Conservation (phyloP, 495 filamentous ascomycete genomes). For the Tuber umbilicatum region DNA sequence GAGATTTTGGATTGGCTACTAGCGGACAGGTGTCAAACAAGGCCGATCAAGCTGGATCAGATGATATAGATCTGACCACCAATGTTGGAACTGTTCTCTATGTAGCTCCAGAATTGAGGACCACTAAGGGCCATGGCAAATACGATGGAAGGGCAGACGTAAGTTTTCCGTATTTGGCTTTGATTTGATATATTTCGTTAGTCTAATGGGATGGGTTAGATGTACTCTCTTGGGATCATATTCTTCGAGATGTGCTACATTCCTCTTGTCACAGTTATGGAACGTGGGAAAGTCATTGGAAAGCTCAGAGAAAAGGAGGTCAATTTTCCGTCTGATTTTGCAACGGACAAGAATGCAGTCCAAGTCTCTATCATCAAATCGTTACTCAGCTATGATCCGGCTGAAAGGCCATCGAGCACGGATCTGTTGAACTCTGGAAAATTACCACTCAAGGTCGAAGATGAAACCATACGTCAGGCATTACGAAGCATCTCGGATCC, state of each 20-base stretch:
- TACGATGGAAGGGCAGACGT: slow-evolving; percentile 93
- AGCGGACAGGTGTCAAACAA: slow-evolving; percentile 56
- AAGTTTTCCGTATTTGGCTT: slow-evolving; percentile 42
- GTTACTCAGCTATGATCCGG: slow-evolving; percentile 71
- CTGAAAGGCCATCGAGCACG: slow-evolving; percentile 71
- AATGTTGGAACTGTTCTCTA: slow-evolving; percentile 94
- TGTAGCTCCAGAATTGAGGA: slow-evolving; percentile 82
- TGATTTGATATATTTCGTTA: slow-evolving; percentile 12
- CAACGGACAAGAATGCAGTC: slow-evolving; percentile 62
- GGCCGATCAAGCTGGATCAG: slow-evolving; percentile 44
- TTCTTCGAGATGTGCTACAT: slow-evolving; percentile 93
- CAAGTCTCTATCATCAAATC: slow-evolving; percentile 72
- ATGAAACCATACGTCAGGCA: slow-evolving; percentile 76
- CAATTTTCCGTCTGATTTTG: slow-evolving; percentile 65
- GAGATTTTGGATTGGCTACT: slow-evolving; percentile 92
- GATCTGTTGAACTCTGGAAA: slow-evolving; percentile 83
- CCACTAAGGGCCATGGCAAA: slow-evolving; percentile 57
- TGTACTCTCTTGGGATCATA: slow-evolving; percentile 95
- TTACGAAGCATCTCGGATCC: slow-evolving; percentile 73
- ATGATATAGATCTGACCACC: slow-evolving; percentile 53
- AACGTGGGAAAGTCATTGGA: slow-evolving; percentile 69
- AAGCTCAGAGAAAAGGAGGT: slow-evolving; percentile 62
- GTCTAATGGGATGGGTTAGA: slow-evolving; percentile 48
- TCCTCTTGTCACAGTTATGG: slow-evolving; percentile 74
- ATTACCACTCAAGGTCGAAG: slow-evolving; percentile 83